Evolutionary conservation across 192 early-diverging fungal species (phyloP).

Genomic region (Spizellomyces punctatus): DNA sequence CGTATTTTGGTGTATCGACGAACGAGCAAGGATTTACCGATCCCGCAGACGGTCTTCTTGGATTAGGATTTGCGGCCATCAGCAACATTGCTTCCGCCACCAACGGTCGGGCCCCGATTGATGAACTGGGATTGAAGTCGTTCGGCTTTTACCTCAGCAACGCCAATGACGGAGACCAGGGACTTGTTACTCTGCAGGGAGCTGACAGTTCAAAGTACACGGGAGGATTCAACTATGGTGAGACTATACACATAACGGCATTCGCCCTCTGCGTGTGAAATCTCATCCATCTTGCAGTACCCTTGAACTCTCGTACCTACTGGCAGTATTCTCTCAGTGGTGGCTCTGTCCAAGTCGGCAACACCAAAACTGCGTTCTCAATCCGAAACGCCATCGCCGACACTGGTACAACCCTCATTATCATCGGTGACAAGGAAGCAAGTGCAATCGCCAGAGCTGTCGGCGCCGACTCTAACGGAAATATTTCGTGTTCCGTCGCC

Average conservation of each 20-base stretch:
- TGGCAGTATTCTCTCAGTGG: slow-evolving; percentile 29
- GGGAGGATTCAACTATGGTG: slow-evolving; percentile 18
- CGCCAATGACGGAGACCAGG: slow-evolving; percentile 37
- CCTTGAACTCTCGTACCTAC: slow-evolving; percentile 31
- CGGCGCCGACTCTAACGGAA: slow-evolving; percentile 36
- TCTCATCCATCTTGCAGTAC: slow-evolving; percentile 37
- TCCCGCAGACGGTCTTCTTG: slow-evolving; percentile 40
- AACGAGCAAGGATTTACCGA: slow-evolving; percentile 23
- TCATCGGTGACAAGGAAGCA: slow-evolving; percentile 19
- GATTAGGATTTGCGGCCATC: slow-evolving; percentile 37
- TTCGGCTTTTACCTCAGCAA: slow-evolving; percentile 56
- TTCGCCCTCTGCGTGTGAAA: no score
- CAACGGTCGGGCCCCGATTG: slow-evolving; percentile 29
- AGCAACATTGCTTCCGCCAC: slow-evolving; percentile 33
- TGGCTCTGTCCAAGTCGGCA: slow-evolving; percentile 23
- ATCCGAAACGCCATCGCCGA: slow-evolving; percentile 35
- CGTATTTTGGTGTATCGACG: slow-evolving; percentile 17
- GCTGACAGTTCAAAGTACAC: slow-evolving; percentile 48
- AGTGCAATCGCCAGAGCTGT: slow-evolving; percentile 36
- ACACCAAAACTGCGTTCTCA: background rate
- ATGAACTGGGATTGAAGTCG: slow-evolving; percentile 36
- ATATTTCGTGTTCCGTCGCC: slow-evolving; percentile 31
- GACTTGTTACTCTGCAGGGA: slow-evolving; percentile 57
- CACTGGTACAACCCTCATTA: slow-evolving; percentile 40
- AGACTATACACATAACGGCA: no score